Base-by-base conservation (phyloP, 2,329 filamentous ascomycete genomes). In the Pseudocercospora pini-densiflorae region DNA sequence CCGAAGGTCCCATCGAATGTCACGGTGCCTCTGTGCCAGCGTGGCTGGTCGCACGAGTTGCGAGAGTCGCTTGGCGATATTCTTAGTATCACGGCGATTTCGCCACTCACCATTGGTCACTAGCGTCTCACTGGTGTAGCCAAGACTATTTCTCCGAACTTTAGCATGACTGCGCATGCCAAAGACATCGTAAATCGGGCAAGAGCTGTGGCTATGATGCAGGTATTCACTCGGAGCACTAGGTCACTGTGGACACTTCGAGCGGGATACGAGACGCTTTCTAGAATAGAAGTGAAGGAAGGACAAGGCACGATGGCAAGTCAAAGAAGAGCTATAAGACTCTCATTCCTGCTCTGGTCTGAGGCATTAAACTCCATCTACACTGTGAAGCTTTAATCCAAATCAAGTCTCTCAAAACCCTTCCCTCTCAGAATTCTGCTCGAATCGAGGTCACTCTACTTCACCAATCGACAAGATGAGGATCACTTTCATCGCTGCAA, bases 381-480 rank as follows among this genome's bases (percentile, higher is more conserved):
- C 23, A 21, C 47, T 24, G 6, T 23, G 19, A 14, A 51, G 47
- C 47, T 51, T 24, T 14, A 2, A 2, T 4, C 21, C 19, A 14
- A 19, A 6, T 19, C 51, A n/a, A 31, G 19, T 16, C 7, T 31
- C 16, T 51, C 47, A 7, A 33, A 16, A 55, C 23, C 51, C 4
- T n/a, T 27, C 16, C 24, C 4, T 27, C 23, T 31, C 51, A 33
- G 27, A 21, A 24, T 55, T 27, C 24, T 19, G 14, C 27, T 31
- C 40, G 16, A 43, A n/a, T 19, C 40, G 40, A 43, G n/a, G 7
- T 31, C 16, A 2, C 24, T 24, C 21, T 16, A 24, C 23, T 33
- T 31, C 54, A 58, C n/a, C 54, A 5, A 23, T 19, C 24, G 27
- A 27, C 53, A 65, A 53, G 16, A 70, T 70, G 68, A 70, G 60